Base-by-base conservation (phyloP, 768 basidiomycete genomes). In the Floccularia luteovirens region DNA sequence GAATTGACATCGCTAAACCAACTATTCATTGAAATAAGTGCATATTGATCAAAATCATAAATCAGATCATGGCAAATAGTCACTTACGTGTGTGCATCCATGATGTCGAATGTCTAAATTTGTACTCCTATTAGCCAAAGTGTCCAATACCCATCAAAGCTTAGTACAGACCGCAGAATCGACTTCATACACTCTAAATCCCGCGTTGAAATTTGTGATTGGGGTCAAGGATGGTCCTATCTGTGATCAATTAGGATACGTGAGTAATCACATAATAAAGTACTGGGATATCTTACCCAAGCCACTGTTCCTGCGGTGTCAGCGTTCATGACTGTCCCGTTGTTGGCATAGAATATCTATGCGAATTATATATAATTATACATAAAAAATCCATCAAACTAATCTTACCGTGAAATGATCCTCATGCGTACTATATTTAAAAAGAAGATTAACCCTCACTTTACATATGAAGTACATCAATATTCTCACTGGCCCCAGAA, bases 41-140 rank as follows among this genome's bases (percentile, higher is more conserved):
- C n/a, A n/a, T n/a, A n/a, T n/a, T n/a, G n/a, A n/a, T n/a, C n/a
- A n/a, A n/a, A n/a, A n/a, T n/a, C n/a, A n/a, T n/a, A n/a, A n/a
- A 22, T 41, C 16, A 14, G 16, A 32, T 30, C 33, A 28, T 31
- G 17, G 31, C 20, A 36, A 24, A 10, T 7, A 32, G 42, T 16
- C 24, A 62, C 76, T 57, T 55, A 84, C 79, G 86, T 89, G 53
- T 84, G 74, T 2, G 84, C 82, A 48, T 89, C 83, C 41, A 87
- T 40, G 35, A 89, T 72, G 23, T 89, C 84, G 49, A 85, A 88
- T 2, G 84, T 84, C 80, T 86, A 45, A 11, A 24, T 7, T 2
- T 3, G 16, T 24, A n/a, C n/a, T n/a, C n/a, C n/a, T n/a, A 31
- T n/a, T 12, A 13, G 20, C 20, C 16, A 6, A 31, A 23, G 8